These are phyloP conservation scores for Megacollybia marginata DNA, from an alignment of 768 basidiomycete genomes.

Conservation along the genomic window DNA sequence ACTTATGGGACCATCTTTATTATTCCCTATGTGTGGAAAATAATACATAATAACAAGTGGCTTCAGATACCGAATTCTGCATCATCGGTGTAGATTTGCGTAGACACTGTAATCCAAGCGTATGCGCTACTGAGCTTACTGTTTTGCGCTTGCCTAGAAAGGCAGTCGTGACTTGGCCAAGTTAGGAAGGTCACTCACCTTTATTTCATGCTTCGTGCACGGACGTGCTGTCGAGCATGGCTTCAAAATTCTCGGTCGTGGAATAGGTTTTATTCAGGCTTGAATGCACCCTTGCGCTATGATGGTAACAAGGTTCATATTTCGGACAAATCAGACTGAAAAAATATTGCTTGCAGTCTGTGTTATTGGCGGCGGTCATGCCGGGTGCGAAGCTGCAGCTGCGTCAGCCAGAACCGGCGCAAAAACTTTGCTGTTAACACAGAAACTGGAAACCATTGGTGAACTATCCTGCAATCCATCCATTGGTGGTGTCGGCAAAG, in stretches of 20 bases:
- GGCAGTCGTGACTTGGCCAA: no score
- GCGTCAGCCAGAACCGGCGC: slow-evolving; percentile 82
- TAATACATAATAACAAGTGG: no score
- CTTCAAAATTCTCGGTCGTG: not conserved
- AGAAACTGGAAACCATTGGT: slow-evolving; percentile 74
- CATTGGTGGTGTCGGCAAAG: slow-evolving; percentile 89
- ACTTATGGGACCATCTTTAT: no score
- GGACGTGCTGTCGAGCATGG: not conserved
- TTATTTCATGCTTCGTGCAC: not conserved
- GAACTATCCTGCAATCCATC: slow-evolving; percentile 87
- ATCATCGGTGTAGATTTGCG: no score
- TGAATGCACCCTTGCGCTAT: not conserved
- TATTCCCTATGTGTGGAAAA: no score
- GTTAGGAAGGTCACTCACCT: no score
- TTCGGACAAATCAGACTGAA: not conserved
- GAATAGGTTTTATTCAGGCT: not conserved
- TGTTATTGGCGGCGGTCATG: slow-evolving; percentile 88
- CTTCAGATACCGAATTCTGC: no score
- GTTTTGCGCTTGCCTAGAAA: no score
- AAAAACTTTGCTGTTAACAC: slow-evolving; percentile 73
- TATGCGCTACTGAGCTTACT: no score
- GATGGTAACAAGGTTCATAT: slow-evolving; percentile 7
- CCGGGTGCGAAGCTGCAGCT: slow-evolving; percentile 88
- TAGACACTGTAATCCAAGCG: no score
- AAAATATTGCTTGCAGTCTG: slow-evolving; percentile 41